Evolutionary conservation across 1,284 basidiomycete species (phyloP).

Genomic region (Leccinum pachyderme): DNA sequence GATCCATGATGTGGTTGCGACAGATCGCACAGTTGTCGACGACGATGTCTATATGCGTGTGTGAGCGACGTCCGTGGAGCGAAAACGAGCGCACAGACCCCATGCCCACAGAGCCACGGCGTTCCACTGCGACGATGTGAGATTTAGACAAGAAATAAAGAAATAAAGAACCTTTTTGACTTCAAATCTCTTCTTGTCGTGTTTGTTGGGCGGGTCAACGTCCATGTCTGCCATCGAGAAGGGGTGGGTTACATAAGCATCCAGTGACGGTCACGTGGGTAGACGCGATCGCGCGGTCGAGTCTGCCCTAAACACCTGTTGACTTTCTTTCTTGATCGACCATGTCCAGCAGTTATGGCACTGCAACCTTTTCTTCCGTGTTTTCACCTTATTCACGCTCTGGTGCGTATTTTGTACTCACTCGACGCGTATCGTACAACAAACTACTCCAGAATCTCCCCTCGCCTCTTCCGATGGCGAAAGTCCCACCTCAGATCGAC

Average conservation of each 20-base stretch:
- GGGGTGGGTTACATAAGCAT: constrained; percentile 17
- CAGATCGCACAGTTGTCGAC: constrained; percentile 97
- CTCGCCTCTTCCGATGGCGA: constrained; percentile 41
- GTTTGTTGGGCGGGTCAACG: constrained; percentile 61
- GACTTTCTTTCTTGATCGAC: constrained; percentile 17
- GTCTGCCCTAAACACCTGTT: constrained; percentile 37
- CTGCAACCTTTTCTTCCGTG: constrained; percentile 47
- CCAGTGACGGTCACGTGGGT: constrained; percentile 29
- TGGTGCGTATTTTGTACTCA: constrained; percentile 25
- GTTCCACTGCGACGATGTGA: constrained; percentile 85
- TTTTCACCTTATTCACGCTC: constrained; percentile 45
- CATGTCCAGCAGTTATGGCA: constrained; percentile 40
- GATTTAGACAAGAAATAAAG: too few relatives aligned
- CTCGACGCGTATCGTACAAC: constrained; percentile 5
- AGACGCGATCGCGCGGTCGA: constrained; percentile 31
- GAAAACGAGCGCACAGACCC: constrained; percentile 54
- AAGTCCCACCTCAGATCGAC: constrained; percentile 34
- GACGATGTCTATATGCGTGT: constrained; percentile 70
- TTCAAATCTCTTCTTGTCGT: constrained; percentile 82
- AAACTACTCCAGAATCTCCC: constrained; percentile 28
- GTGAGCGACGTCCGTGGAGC: constrained; percentile 7
- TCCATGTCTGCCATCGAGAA: constrained; percentile 71
- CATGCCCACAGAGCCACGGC: constrained; percentile 96
- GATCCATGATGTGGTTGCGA: constrained; percentile 98
- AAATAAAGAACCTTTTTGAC: constrained; percentile 97